Evolutionary conservation across 2,329 filamentous ascomycete species (phyloP), one percentile per base, ranked within the genome.

Genomic region (Arthroderma uncinatum): DNA sequence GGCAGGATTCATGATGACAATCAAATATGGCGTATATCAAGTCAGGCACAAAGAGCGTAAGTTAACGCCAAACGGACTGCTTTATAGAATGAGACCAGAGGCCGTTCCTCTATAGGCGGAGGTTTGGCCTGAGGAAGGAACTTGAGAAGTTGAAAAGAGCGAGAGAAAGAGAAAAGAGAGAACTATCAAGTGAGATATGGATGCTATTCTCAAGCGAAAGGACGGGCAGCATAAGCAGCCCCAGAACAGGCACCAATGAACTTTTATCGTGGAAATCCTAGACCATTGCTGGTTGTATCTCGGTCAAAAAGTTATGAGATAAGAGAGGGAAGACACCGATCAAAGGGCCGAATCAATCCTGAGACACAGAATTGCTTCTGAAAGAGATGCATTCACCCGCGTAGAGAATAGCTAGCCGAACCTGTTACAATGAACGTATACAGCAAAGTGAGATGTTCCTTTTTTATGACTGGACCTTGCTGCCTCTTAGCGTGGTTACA

Each of bases 1-100:
- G 25, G 14, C 14, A 34, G 54, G 57, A n/a, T 63, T 62, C 68
- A 69, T 70, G 30, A 8, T 33, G 44, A 50, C 28, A 10, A 12
- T 30, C 14, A 9, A 23, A 12, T 28, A 14, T 33, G 23, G 25
- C 25, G 25, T n/a, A 19, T 50, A 33, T 50, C 28, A 19, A 50
- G 28, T 5, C 25, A 8, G 25, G 14, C 14, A n/a, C 12, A 30
- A 28, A 48, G 21, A 14, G 21, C 5, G 16, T 9, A 25, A 25
- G 42, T 12, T 5, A 2, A 48, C 5, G 19, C 1, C 16, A 25
- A 47, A 12, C 2, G 36, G 16, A 42, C 14, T 21, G 4, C 16
- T 19, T 9, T 42, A 19, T 21, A 42, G 16, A 42, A 42, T 16
- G 39, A 42, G 39, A 42, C 39, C 39, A 19, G 16, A 12, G 39